Evolutionary conservation across 306 rosid species (phyloP), one percentile per base, ranked within the genome.

Genomic region (Prunus campanulata): DNA sequence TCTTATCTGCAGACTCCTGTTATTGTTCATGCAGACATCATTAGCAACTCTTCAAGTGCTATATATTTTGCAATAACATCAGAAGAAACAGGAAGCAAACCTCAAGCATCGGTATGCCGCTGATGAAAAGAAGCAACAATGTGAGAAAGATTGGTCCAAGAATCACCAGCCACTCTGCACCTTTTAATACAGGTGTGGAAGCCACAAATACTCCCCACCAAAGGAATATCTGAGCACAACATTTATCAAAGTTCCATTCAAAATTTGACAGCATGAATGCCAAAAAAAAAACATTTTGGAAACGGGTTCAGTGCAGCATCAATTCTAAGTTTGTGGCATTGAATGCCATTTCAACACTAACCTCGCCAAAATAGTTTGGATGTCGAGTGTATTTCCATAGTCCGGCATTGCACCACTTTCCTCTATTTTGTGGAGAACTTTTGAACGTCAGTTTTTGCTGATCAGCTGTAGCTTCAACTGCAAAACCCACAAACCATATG

Each of bases 141-240:
- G 98, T 88, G 76, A 92, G 90, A 77, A 96, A 91, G 85, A 83
- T 73, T 20, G 99, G 98, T 27, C 97, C 99, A 52, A 89, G 52
- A 72, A 96, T 83, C 57, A 91, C 99, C 67, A 92, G 87, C 99
- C 98, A 92, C 85, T 96, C 98, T 74, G 89, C 93, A 66, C 87
- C 96, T 64, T 83, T 55, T 52, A 96, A 80, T 76, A 87, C 82
- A 48, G 98, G 96, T 15, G 90, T 77, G 79, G 99, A 85, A 74
- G 93, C 97, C 80, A 95, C 87, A 80, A 92, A 95, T 49, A 95
- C 78, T 76, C 99, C 99, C 99, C 99, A 95, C 99, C 99, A 95
- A 52, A 95, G 96, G 61, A 90, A 81, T 75, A 95, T 88, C 99
- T 95, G 85, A 60, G 70, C 46, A 32, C 75, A 79, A 27, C 25